Base-by-base conservation (phyloP, 2,329 filamentous ascomycete genomes). In the Fulvia fulva region DNA sequence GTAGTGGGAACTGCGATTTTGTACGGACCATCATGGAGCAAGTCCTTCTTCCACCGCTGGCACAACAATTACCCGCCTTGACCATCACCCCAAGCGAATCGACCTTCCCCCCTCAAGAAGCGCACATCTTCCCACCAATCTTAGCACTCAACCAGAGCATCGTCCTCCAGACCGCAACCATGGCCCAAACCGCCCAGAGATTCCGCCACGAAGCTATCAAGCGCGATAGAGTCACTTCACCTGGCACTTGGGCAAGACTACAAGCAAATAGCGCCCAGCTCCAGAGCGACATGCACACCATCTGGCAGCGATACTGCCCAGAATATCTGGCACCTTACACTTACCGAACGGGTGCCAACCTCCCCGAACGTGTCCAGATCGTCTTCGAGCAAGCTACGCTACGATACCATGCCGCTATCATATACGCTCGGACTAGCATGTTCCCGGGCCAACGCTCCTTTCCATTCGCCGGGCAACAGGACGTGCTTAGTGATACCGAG, bases 361-460 rank as follows among this genome's bases (percentile, higher is more conserved):
- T 74, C 12, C 62, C 70, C 5, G 28, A 53, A 5, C 59, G 67
- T n/a, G 61, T 63, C 9, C 56, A 66, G 25, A 51, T 60, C 46
- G 57, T 73, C 26, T 70, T 80, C 57, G 76, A 81, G 61, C 56
- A 77, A 72, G 70, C 77, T 2, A 71, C 74, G 34, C 68, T 80
- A 8, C 73, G 83, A 12, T 82, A 80, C 68, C 78, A 81, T 61
- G 74, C 67, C 19, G 56, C 75, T 45, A 73, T 80, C 19, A 74
- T 84, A 52, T 83, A 82, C 65, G 76, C 77, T n/a, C 77, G 79
- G 56, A 82, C 79, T 5, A 80, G 77, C 63, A 79, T 84, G 76
- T 83, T 77, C 73, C 75, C 77, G 2, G 70, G 73, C 4, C 81
- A 84, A 67, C 68, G 75, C 1, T 63, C 74, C 9, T 73, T 78